Evolutionary conservation across 1,284 basidiomycete genomes (phyloP).

Genomic region (Cutaneotrichosporon sp.): DNA sequence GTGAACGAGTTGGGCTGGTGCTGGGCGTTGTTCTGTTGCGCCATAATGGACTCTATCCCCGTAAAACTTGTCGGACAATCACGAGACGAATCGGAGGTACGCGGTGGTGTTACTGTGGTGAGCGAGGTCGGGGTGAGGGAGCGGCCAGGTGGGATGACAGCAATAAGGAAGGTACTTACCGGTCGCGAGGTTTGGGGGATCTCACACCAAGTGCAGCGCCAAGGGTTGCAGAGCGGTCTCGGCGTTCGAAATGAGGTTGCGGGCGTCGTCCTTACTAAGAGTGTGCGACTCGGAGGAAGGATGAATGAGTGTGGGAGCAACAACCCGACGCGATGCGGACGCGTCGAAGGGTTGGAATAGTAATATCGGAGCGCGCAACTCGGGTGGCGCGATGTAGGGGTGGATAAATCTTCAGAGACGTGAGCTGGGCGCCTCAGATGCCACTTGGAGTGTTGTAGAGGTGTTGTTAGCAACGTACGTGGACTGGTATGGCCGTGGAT

Average conservation of each 20-base stretch:
- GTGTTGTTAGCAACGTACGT: background rate
- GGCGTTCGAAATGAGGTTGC: background rate
- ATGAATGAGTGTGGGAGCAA: background rate
- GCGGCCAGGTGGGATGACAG: background rate
- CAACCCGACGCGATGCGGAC: background rate
- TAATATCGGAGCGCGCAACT: background rate
- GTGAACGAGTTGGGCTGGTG: slow-evolving; percentile 44
- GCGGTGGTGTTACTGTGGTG: background rate
- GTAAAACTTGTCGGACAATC: background rate
- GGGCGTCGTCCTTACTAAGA: background rate
- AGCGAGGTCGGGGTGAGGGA: background rate
- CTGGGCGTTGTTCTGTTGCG: slow-evolving; percentile 18
- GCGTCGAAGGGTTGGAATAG: background rate
- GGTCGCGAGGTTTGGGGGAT: background rate
- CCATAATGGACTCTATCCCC: slow-evolving; percentile 22
- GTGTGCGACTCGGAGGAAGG: background rate
- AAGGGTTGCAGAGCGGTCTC: background rate
- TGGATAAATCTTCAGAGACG: background rate
- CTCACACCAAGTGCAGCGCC: background rate
- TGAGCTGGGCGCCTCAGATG: background rate
- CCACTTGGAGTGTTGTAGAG: background rate
- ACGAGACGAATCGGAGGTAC: background rate
- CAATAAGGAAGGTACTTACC: background rate
- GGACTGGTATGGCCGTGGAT: background rate
- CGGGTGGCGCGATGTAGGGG: background rate